Percentiles rank a stretch among this genome's conserved stretches.
Evolutionary conservation across 2,329 filamentous ascomycete species (phyloP).

Genomic region (Endocalyx cinctus): DNA sequence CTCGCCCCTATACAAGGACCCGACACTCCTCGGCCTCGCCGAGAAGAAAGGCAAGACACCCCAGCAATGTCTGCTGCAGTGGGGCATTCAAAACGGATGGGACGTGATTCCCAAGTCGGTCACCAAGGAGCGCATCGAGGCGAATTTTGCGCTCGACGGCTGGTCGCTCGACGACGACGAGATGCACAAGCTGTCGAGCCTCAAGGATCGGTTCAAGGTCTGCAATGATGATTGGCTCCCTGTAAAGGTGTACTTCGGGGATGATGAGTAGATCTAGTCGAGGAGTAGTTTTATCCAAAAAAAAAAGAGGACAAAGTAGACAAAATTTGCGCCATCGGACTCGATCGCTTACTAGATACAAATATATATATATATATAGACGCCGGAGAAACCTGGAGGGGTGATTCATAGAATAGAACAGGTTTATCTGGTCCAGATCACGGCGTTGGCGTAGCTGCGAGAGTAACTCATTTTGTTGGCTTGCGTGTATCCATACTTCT

Average conservation of each 20-base stretch:
- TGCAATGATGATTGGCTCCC: conserved; percentile 72
- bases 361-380: too few relatives aligned
- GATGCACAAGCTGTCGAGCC: conserved; percentile 60
- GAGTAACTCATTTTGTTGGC: too few relatives aligned
- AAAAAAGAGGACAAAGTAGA: too few relatives aligned
- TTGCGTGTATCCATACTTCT: too few relatives aligned
- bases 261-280: conserved; percentile 59
- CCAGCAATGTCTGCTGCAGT: conserved; percentile 74
- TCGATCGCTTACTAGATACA: too few relatives aligned
- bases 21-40: conserved; percentile 58
- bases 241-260: conserved; percentile 76
- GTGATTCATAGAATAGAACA: too few relatives aligned
- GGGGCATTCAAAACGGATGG: conserved; percentile 77
- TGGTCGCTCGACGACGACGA: conserved; percentile 72
- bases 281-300: conserved; percentile 3
- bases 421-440: too few relatives aligned
- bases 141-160: conserved; percentile 70
- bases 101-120: conserved; percentile 84
- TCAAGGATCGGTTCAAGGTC: conserved; percentile 77
- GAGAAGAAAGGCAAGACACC: conserved; percentile 62
- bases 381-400: too few relatives aligned
- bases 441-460: too few relatives aligned
- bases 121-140: conserved; percentile 66
- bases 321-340: too few relatives aligned
- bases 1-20: conserved; percentile 65